Evolutionary conservation across 2,329 filamentous ascomycete genomes (phyloP), one percentile per base, ranked within the genome.

Genomic region (Fusarium euwallaceae): DNA sequence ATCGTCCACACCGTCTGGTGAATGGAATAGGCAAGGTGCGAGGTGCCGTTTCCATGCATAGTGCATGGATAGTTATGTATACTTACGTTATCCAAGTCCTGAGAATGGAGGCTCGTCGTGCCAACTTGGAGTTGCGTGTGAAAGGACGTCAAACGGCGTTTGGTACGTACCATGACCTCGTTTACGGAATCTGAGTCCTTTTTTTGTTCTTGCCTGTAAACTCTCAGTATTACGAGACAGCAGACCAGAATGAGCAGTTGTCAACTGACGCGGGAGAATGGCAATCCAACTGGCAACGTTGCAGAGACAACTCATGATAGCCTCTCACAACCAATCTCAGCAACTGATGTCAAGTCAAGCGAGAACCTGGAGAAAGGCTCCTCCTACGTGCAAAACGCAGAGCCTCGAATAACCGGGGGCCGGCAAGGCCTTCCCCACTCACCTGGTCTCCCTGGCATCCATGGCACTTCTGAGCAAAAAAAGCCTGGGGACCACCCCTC

Each of bases 401-500:
- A 81, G 79, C 80, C 80, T 82, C 78, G 79, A 82, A 81, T 81
- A 82, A 80, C 79, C 80, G 80, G 78, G 66, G 68, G 69, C 65
- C 65, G 65, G 71, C 69, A 69, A 61, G 66, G 62, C 61, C 65
- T 74, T 68, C 70, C 63, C 76, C 75, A 76, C 75, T 62, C 22
- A 34, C n/a, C 36, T 53, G 14, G 34, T 11, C 59, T 60, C 64
- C 51, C 51, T 58, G 51, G 51, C 24, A 24, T 24, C 24, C 51
- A 56, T 59, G 64, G 53, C 61, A 71, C 39, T 48, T 66, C 69
- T 72, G 69, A 60, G 51, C 56, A 34, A 34, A 34, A 34, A 69
- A 37, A 72, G 48, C 66, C 64, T 63, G 68, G 58, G 65, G 41
- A 29, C 41, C 41, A n/a, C 55, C 12, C 56, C 53, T 32, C n/a